phyloP scores from a whole-genome alignment of 2,329 filamentous ascomycete genomes.

The Coleophoma crateriformis region DNA sequence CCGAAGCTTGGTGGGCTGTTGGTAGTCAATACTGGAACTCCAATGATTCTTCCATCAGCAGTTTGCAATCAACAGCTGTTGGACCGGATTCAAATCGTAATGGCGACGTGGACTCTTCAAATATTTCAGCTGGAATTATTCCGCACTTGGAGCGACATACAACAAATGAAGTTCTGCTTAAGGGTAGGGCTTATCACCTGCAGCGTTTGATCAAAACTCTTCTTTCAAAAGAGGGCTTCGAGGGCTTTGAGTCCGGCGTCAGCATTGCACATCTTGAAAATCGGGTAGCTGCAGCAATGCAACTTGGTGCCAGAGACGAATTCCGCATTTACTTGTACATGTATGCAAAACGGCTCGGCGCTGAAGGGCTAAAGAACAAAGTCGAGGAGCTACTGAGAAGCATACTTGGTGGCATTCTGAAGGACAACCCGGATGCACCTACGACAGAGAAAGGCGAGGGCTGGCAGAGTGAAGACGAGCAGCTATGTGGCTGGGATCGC shows the following conservation, averaged over 20 bases:
- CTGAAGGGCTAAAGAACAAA: slow-evolving; percentile 80
- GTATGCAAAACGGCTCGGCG: slow-evolving; percentile 93
- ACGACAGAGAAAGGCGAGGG: slow-evolving; percentile 40
- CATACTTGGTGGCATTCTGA: slow-evolving; percentile 67
- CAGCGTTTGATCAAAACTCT: slow-evolving; percentile 88
- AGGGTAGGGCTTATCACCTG: slow-evolving; percentile 85
- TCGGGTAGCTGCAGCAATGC: slow-evolving; percentile 80
- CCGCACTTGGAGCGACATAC: slow-evolving; percentile 92
- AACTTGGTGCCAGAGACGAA: slow-evolving; percentile 81
- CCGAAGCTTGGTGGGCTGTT: slow-evolving; percentile 96
- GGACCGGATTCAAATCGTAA: slow-evolving; percentile 46
- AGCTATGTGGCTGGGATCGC: slow-evolving; percentile 86
- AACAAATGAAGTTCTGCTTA: slow-evolving; percentile 85
- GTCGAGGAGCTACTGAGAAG: slow-evolving; percentile 87
- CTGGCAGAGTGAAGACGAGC: slow-evolving; percentile 63
- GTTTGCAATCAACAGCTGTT: slow-evolving; percentile 67
- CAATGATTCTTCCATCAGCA: slow-evolving; percentile 82
- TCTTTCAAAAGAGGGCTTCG: slow-evolving; percentile 83
- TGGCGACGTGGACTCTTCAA: slow-evolving; percentile 43
- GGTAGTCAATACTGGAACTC: slow-evolving; percentile 99
- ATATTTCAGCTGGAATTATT: slow-evolving; percentile 85
- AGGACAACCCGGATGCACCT: slow-evolving; percentile 43
- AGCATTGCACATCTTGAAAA: slow-evolving; percentile 96
- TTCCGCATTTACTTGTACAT: slow-evolving; percentile 94
- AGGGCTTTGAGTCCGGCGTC: slow-evolving; percentile 84